Evolutionary conservation across 345 rosid species (phyloP).

Genomic region (Fremontodendron californicum): DNA sequence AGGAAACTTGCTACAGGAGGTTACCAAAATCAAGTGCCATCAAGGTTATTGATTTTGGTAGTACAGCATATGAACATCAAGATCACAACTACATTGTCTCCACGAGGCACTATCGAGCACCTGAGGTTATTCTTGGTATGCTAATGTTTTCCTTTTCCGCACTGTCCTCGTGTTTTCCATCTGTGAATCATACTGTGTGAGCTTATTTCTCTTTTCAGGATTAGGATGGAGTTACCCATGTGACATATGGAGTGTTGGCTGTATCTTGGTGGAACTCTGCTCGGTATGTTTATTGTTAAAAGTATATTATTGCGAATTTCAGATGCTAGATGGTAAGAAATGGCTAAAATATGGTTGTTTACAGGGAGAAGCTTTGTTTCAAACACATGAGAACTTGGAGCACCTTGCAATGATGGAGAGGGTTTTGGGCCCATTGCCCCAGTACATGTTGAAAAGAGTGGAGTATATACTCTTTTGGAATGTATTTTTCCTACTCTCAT

Average conservation of each 20-base stretch:
- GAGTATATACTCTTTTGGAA: slow-evolving; percentile 33
- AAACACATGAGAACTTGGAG: slow-evolving; percentile 67
- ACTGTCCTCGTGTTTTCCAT: background rate
- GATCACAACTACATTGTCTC: slow-evolving; percentile 60
- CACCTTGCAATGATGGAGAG: slow-evolving; percentile 77
- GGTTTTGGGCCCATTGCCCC: slow-evolving; percentile 60
- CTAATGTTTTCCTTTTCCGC: background rate
- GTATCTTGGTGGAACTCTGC: slow-evolving; percentile 68
- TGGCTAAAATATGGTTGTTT: background rate
- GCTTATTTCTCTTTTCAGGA: slow-evolving; percentile 37
- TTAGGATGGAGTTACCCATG: slow-evolving; percentile 70
- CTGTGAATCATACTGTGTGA: slow-evolving; percentile 4
- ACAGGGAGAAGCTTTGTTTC: slow-evolving; percentile 73
- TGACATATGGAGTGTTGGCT: slow-evolving; percentile 70
- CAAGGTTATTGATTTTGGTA: slow-evolving; percentile 75
- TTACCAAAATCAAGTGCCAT: slow-evolving; percentile 70
- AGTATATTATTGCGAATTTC: background rate
- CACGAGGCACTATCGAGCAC: slow-evolving; percentile 77
- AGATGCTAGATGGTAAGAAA: background rate
- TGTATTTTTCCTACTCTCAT: too few relatives aligned
- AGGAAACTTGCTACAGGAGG: slow-evolving; percentile 43
- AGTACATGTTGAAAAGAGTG: slow-evolving; percentile 48
- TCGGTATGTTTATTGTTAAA: slow-evolving; percentile 32
- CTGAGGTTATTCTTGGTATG: slow-evolving; percentile 72
- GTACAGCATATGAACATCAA: slow-evolving; percentile 58